A percentile compares a stretch with the other conserved stretches of the same genome.
Conservation (phyloP, 1,284 basidiomycete species). For the Leccinum pseudoinsigne region DNA sequence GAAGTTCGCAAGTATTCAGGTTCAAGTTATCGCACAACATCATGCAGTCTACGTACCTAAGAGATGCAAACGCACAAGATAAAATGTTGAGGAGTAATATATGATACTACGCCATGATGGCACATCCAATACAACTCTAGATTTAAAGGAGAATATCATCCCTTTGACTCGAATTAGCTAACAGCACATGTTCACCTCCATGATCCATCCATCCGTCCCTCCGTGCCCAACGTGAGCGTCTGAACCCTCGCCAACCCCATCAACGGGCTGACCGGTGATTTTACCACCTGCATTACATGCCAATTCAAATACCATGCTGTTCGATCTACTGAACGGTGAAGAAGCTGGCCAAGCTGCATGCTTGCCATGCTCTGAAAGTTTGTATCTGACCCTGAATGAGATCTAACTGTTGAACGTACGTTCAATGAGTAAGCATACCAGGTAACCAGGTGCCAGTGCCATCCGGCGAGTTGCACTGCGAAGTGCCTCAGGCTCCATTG, state of each 20-base stretch:
- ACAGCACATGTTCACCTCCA: neutral
- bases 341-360: neutral
- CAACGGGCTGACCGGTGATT: conserved; percentile 1
- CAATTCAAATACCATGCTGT: conserved; percentile 17
- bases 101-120: too few relatives aligned
- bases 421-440: too few relatives aligned
- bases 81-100: too few relatives aligned
- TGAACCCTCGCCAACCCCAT: neutral
- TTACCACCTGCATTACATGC: conserved; percentile 5
- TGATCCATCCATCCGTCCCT: neutral
- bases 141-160: neutral
- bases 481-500: neutral
- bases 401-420: neutral
- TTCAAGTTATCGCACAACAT: neutral
- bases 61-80: neutral
- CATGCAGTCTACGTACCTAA: neutral
- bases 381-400: neutral
- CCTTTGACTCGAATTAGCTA: neutral
- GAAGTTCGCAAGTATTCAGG: neutral
- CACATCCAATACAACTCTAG: neutral
- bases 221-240: neutral
- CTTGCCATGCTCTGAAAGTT: conserved; percentile 5
- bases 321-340: neutral
- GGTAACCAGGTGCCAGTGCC: too few relatives aligned
- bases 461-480: neutral